phyloP scores from a whole-genome alignment of 2,329 filamentous ascomycete species.

The Colletotrichum sp. region DNA sequence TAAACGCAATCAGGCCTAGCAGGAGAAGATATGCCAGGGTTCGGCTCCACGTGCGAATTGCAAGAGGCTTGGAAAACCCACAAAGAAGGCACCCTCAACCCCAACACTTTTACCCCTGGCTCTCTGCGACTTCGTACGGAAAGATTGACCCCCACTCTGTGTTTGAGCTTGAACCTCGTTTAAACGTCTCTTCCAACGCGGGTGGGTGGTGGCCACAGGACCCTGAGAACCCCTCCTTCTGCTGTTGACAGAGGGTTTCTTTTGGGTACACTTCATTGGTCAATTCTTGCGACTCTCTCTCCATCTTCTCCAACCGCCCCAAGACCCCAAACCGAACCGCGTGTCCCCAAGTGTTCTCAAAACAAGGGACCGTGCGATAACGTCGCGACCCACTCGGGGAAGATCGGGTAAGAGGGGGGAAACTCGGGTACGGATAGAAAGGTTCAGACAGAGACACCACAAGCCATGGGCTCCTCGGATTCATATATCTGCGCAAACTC shows the following conservation, averaged over 20 bases:
- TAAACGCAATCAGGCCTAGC: neutral
- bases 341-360: neutral
- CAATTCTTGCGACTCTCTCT: neutral
- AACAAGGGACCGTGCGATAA: slow-evolving; percentile 8
- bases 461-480: neutral
- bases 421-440: neutral
- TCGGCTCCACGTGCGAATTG: slow-evolving; percentile 4
- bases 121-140: neutral
- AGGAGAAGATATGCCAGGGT: neutral
- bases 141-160: neutral
- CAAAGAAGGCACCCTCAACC: slow-evolving; percentile 2
- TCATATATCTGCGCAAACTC: neutral
- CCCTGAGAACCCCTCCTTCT: neutral
- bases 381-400: neutral
- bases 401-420: neutral
- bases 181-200: neutral
- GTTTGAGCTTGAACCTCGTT: slow-evolving; percentile 15
- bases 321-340: neutral
- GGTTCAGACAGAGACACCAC: neutral
- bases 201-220: neutral
- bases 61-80: slow-evolving; percentile 2
- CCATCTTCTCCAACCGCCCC: neutral
- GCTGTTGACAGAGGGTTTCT: neutral
- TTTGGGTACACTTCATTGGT: neutral
- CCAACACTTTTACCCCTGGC: slow-evolving; percentile 18